A percentile compares a stretch with the other conserved stretches of the same genome.
Conservation (phyloP, 169 alveolate species). For the Plasmodium coatneyi region DNA sequence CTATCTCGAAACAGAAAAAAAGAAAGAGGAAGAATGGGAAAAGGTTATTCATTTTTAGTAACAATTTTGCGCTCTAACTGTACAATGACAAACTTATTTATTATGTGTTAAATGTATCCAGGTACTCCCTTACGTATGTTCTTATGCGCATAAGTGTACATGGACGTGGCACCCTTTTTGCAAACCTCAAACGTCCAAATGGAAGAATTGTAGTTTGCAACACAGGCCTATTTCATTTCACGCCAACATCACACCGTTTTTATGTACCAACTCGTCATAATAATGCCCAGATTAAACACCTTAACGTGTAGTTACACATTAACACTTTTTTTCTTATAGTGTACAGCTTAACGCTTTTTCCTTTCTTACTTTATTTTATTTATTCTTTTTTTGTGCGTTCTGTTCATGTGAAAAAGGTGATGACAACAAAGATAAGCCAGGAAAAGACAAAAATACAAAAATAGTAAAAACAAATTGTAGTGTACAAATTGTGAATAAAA, state of each 20-base stretch:
- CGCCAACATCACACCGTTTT: neutral
- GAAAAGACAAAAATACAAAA: neutral
- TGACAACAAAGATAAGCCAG: neutral
- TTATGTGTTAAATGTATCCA: neutral
- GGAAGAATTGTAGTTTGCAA: neutral
- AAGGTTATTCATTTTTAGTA: constrained; percentile 26
- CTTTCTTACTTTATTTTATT: neutral
- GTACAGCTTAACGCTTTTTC: neutral
- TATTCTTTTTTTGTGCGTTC: neutral
- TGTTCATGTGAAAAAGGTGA: neutral
- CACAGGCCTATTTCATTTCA: neutral
- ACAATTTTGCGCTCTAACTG: neutral
- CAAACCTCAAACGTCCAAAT: neutral
- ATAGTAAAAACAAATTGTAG: neutral
- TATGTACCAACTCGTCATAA: neutral
- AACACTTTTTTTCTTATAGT: neutral
- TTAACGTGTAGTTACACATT: constrained; percentile 45
- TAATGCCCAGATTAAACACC: neutral
- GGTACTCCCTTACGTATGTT: neutral
- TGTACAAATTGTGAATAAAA: neutral
- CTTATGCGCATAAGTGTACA: neutral
- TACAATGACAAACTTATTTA: neutral
- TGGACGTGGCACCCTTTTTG: neutral
- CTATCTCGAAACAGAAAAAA: constrained; percentile 26
- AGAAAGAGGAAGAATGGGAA: constrained; percentile 11